These are phyloP conservation scores for Phialocephala sp. DNA, from an alignment of 2,329 filamentous ascomycete genomes.

Conservation along the genomic window DNA sequence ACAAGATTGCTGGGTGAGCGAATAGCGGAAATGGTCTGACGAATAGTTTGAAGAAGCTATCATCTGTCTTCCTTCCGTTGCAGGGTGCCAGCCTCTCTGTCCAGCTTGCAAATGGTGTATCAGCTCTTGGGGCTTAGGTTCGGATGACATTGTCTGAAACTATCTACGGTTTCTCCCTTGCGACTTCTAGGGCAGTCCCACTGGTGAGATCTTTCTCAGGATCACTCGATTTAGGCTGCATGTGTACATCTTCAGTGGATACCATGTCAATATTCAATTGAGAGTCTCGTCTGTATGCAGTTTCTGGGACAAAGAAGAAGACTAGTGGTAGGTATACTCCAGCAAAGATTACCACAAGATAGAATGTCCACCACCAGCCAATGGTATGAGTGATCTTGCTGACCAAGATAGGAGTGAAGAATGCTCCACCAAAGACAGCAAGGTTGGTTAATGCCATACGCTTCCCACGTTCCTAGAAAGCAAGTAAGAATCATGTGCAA, in stretches of 20 bases:
- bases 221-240: conserved; percentile 3
- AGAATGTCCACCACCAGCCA: conserved; percentile 89
- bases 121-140: conserved; percentile 6
- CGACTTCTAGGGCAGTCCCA: not conserved
- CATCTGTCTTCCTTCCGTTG: conserved; percentile 81
- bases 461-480: conserved; percentile 69
- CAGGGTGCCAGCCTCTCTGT: conserved; percentile 69
- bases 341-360: conserved; percentile 85
- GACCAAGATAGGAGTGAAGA: conserved; percentile 86
- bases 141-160: not conserved
- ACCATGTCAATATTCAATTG: conserved; percentile 72
- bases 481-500: conserved; percentile 7
- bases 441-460: conserved; percentile 84
- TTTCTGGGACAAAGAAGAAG: conserved; percentile 84
- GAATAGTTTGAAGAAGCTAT: conserved; percentile 68
- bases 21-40: conserved; percentile 84
- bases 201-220: not conserved
- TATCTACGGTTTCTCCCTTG: conserved; percentile 14
- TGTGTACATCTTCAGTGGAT: conserved; percentile 32
- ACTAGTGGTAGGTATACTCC: conserved; percentile 72
- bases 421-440: conserved; percentile 72
- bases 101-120: conserved; percentile 58
- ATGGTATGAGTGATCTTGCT: conserved; percentile 80
- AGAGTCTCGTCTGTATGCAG: conserved; percentile 72
- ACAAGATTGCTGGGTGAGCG: conserved; percentile 83